Conservation (phyloP, 495 filamentous ascomycete genomes). For the Cercophora samala region DNA sequence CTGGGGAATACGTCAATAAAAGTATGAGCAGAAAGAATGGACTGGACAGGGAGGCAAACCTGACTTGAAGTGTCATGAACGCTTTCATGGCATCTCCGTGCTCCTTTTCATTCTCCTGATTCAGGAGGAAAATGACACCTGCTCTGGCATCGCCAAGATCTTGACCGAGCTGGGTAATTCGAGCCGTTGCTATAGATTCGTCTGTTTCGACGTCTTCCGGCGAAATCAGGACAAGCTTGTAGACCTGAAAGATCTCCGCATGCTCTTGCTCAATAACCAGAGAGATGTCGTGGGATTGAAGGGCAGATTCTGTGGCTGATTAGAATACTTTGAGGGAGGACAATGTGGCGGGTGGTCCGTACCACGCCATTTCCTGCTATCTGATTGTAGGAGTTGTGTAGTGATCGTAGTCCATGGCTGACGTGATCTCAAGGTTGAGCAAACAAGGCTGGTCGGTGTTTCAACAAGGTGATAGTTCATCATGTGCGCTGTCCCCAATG, state of each 20-base stretch:
- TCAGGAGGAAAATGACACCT: slow-evolving; percentile 55
- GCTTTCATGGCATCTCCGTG: slow-evolving; percentile 26
- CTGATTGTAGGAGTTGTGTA: slow-evolving; percentile 36
- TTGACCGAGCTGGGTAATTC: background rate
- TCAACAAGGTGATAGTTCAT: background rate
- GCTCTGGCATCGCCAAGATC: slow-evolving; percentile 25
- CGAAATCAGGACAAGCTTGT: slow-evolving; percentile 22
- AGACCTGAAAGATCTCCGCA: background rate
- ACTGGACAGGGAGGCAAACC: slow-evolving; percentile 13
- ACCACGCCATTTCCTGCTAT: slow-evolving; percentile 49
- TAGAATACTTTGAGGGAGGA: background rate
- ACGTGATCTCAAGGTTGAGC: background rate
- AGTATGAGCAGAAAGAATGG: background rate
- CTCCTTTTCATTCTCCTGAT: slow-evolving; percentile 20
- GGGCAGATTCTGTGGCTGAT: background rate
- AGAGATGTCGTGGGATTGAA: slow-evolving; percentile 1
- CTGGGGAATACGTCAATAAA: background rate
- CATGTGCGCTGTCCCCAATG: background rate
- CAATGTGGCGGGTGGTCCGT: background rate
- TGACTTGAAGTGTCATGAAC: slow-evolving; percentile 47
- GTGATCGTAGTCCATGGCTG: background rate
- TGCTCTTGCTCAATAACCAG: background rate
- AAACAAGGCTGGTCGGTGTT: background rate
- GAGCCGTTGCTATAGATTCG: background rate
- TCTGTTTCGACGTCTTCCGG: slow-evolving; percentile 24